phyloP scores from a whole-genome alignment of 2,329 filamentous ascomycete species.

The Pezicula rhizophila region DNA sequence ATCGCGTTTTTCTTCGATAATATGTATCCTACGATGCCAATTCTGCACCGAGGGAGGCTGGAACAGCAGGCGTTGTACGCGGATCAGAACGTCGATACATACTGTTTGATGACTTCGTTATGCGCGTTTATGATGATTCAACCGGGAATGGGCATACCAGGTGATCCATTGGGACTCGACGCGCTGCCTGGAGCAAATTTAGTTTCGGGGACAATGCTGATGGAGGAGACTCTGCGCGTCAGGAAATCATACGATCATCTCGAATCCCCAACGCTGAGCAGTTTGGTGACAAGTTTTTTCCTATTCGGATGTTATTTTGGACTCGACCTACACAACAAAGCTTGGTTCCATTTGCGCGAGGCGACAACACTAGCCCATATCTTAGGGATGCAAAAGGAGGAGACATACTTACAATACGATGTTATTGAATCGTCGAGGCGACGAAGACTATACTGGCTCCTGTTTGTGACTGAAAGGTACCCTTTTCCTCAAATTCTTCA shows the following conservation, averaged over 20 bases:
- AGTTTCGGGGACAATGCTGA: conserved; percentile 57
- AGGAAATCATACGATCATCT: conserved; percentile 57
- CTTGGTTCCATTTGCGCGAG: conserved; percentile 75
- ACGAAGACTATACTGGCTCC: conserved; percentile 66
- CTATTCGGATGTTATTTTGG: conserved; percentile 68
- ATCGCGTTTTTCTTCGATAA: conserved; percentile 63
- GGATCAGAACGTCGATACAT: conserved; percentile 56
- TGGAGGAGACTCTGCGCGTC: conserved; percentile 62
- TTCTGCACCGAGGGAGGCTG: conserved; percentile 51
- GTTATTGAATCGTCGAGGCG: conserved; percentile 55
- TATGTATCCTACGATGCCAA: conserved; percentile 58
- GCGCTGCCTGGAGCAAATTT: conserved; percentile 51
- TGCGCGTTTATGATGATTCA: conserved; percentile 65
- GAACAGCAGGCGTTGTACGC: conserved; percentile 54
- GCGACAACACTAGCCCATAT: conserved; percentile 65
- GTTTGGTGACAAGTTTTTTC: conserved; percentile 71
- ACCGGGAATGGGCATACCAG: conserved; percentile 58
- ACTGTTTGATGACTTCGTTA: conserved; percentile 58
- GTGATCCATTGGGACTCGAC: conserved; percentile 50
- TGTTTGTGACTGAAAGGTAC: conserved; percentile 66
- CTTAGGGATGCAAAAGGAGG: conserved; percentile 54
- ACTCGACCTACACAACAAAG: conserved; percentile 66
- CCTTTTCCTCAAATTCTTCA: conserved; percentile 6
- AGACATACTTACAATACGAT: conserved; percentile 54
- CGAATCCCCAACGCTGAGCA: conserved; percentile 49